Evolutionary conservation across 345 rosid species (phyloP), one percentile per base, ranked within the genome.

Genomic region (Bruguiera parviflora): DNA sequence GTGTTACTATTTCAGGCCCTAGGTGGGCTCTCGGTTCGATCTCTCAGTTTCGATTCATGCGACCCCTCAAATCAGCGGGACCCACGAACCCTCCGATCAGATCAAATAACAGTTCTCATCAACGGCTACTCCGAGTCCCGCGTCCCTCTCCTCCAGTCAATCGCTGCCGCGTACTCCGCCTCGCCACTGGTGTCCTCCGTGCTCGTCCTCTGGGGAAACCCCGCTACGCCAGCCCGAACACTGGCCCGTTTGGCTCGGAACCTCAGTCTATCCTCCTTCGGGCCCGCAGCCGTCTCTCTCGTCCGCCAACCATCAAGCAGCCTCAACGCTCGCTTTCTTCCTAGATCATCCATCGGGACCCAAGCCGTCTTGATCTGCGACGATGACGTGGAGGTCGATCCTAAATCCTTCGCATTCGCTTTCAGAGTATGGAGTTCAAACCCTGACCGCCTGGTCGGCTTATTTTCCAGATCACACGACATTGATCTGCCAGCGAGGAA

Each of bases 61-160:
- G 77, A 77, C 53, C 73, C 79, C 1, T 13, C 33, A 15, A 75
- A 65, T 13, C 78, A 22, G 64, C 69, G 49, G 43, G 82, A 89
- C 24, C 75, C 77, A n/a, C 49, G 63, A 58, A 70, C 77, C 52
- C 88, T 84, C 10, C 79, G 89, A 68, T 72, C 79, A 29, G 88
- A 87, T 78, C 96, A 85, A 73, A 72, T 87, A 64, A 87, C 84
- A 3, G 96, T 89, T 13, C 86, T 89, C n/a, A 87, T 89, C 73
- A 89, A 82, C 73, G 96, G 92, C 10, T 89, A 89, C 83, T 87
- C 96, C 0, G 82, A 78, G 59, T 70, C 83, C 2, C 92, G 96
- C 5, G 78, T 85, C 33, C 85, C 92, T 73, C 86, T 89, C 43
- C 82, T 89, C 24, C 86, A 68, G n/a, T 78, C 88, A 10, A 79